A percentile compares a stretch with the other conserved stretches of the same genome.
Evolutionary conservation across 2,329 filamentous ascomycete species (phyloP).

Genomic region (Orbilia ellipsospora): DNA sequence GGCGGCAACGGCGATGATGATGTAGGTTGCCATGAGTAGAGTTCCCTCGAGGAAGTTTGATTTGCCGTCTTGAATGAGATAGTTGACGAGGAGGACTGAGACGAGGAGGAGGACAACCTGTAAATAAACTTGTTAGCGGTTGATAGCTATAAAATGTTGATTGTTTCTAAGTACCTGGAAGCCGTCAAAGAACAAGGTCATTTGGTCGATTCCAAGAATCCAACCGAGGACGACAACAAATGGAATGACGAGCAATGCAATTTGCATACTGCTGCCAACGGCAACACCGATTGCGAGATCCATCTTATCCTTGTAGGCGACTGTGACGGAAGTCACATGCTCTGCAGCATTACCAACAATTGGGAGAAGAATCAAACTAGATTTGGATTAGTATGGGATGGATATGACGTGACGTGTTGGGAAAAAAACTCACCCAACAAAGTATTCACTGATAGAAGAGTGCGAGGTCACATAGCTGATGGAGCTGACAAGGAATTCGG

Average conservation of each 20-base stretch:
- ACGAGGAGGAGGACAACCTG: constrained; percentile 88
- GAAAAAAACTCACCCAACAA: constrained; percentile 63
- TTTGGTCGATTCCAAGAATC: constrained; percentile 64
- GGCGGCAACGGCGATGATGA: constrained; percentile 79
- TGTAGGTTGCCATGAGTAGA: constrained; percentile 79
- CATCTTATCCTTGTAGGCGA: constrained; percentile 70
- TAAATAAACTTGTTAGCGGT: constrained; percentile 76
- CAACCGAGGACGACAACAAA: constrained; percentile 70
- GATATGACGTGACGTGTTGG: neutral
- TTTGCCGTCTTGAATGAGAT: constrained; percentile 83
- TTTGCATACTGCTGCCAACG: constrained; percentile 69
- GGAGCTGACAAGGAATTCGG: constrained; percentile 68
- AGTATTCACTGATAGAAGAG: constrained; percentile 68
- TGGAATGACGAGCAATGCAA: constrained; percentile 70
- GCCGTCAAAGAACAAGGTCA: constrained; percentile 83
- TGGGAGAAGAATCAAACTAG: constrained; percentile 67
- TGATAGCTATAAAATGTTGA: constrained; percentile 64
- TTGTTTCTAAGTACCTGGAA: constrained; percentile 77
- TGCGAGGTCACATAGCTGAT: constrained; percentile 68
- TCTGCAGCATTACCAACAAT: constrained; percentile 71
- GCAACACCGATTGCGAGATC: constrained; percentile 69
- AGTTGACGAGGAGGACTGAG: constrained; percentile 84
- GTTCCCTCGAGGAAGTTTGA: constrained; percentile 85
- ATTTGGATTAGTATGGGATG: neutral
- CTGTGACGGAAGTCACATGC: constrained; percentile 69